Percentiles rank a stretch among this genome's conserved stretches.
These are phyloP conservation scores for Ophiostoma tasmaniense DNA, from an alignment of 2,329 filamentous ascomycete genomes.

Conservation along the genomic window DNA sequence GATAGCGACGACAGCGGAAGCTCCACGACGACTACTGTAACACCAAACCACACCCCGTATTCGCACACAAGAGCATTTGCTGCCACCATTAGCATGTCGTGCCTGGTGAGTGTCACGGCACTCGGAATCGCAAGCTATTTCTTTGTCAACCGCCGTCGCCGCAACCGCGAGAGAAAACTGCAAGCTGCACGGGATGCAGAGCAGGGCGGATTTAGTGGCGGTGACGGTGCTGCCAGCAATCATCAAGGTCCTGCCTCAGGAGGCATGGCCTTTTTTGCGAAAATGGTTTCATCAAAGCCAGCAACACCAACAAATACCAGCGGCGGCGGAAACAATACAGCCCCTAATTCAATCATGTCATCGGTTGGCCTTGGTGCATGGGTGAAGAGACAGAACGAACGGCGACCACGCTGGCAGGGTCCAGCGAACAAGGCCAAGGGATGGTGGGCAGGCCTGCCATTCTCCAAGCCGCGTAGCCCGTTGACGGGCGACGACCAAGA, in stretches of 20 bases:
- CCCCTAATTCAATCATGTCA: not conserved
- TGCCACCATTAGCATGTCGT: constrained; percentile 8
- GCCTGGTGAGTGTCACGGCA: not conserved
- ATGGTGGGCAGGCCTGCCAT: not conserved
- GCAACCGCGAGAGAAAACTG: not conserved
- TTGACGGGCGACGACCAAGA: not conserved
- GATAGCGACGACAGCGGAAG: not conserved
- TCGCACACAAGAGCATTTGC: constrained; percentile 5
- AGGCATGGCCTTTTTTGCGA: not conserved
- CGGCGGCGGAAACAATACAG: not conserved
- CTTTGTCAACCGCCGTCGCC: not conserved
- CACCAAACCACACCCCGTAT: not conserved
- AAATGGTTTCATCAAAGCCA: not conserved
- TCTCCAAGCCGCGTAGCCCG: not conserved
- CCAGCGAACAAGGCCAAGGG: not conserved
- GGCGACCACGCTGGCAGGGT: not conserved
- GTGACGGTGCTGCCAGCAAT: not conserved
- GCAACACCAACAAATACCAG: not conserved
- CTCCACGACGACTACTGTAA: not conserved
- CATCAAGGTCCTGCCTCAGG: not conserved
- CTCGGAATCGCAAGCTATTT: not conserved
- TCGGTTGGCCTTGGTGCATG: constrained; percentile 16
- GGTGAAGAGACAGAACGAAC: not conserved
- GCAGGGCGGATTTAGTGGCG: not conserved
- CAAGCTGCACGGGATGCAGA: not conserved